Base-by-base conservation (phyloP, 2,329 filamentous ascomycete genomes). In the Aspergillus proliferans region DNA sequence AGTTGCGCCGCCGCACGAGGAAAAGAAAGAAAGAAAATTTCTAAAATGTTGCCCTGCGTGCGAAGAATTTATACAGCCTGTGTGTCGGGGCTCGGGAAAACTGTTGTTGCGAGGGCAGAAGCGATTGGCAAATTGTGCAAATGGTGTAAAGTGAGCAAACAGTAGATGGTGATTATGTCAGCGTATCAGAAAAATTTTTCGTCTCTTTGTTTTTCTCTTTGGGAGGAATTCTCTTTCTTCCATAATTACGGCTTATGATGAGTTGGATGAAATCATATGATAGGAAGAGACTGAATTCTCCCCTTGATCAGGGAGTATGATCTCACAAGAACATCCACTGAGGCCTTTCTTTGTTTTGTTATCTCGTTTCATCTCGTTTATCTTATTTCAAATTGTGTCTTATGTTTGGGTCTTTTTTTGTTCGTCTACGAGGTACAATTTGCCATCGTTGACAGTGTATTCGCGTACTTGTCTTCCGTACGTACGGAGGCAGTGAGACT, bases 1-100 rank as follows among this genome's bases (percentile, higher is more conserved):
- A 73, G 80, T 84, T 78, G 82, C 84, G 82, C 83, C 83, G 85
- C 86, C 86, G 86, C 86, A 90, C 85, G 77, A 88, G 79, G 82
- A 80, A 78, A 74, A 74, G 77, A 80, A 81, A 73, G 66, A 70
- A 63, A 72, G 72, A 74, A 69, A 70, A 66, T 3, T 22, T 22
- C 22, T 22, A 22, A 22, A 22, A 22, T 8, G 40, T 14, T 22
- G 10, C 6, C 2, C 8, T 22, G 22, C 22, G 22, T 22, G 22
- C 22, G 30, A 15, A 47, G 54, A 55, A 57, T 66, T 63, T 63
- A 63, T 65, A 47, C 45, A 47, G 42, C 24, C 50, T 36, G 44
- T 43, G 48, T 46, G 52, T 55, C 50, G 52, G 43, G 22, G 15
- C 39, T 22, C 49, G 57, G 60, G 48, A 4, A 4, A 49, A 44